Base-by-base conservation (phyloP, 306 rosid genomes). In the Notholithocarpus densiflorus region DNA sequence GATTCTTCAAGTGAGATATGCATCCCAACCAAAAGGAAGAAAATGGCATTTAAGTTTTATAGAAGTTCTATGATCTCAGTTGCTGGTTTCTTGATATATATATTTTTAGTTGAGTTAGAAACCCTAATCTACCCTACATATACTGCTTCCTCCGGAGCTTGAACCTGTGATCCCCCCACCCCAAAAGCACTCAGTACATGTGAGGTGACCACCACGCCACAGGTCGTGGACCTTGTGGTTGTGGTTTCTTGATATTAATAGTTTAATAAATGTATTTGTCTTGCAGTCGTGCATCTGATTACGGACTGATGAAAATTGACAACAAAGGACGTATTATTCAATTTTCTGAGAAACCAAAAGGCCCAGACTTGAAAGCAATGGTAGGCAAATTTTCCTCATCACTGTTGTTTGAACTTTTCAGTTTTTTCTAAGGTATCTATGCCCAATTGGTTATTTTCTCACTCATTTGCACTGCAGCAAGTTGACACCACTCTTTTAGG, bases 331-430 rank as follows among this genome's bases (percentile, higher is more conserved):
- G 91, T 55, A 79, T 95, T 55, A 26, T 89, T 71, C 94, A 95
- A 59, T 95, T 95, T 84, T 83, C 99, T 7, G 99, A 95, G 81
- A 95, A 95, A 77, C 99, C 98, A 5, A 95, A 89, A 81, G 99
- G 99, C 45, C 65, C 89, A 48, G 91, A 93, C 80, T 89, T 95
- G 72, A 91, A 90, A 82, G 91, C 96, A 80, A 95, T 95, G 99
- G 99, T 95, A 80, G 27, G 34, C 75, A 66, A 74, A 75, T 54
- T 74, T 76, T 32, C 76, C 57, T 71, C 73, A 68, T 23, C 13
- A 10, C 31, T 69, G n/a, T 55, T 9, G 13, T 79, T 45, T 64
- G 53, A 10, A 55, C 19, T 18, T 10, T 54, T 57, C 74, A 18
- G 6, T 40, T 34, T 29, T 31, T 10, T 26, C 21, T 20, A 59